phyloP scores from a whole-genome alignment of 495 filamentous ascomycete genomes.

The Parachaetomium inaequale region DNA sequence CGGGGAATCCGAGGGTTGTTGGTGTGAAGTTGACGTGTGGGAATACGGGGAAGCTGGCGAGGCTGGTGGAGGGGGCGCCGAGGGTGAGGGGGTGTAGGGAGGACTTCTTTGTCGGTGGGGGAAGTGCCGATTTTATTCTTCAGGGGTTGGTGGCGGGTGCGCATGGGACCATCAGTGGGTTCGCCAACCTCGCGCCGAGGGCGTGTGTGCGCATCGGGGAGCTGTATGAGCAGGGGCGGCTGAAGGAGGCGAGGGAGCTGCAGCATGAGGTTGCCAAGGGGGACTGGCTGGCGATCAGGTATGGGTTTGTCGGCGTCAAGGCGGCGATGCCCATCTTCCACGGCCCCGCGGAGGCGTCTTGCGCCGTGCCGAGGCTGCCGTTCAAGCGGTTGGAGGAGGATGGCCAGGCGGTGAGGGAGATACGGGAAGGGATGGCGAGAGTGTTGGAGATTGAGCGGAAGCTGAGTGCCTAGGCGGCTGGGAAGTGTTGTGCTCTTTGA shows the following conservation, averaged over 20 bases:
- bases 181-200: slow-evolving; percentile 74
- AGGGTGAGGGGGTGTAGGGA: slow-evolving; percentile 35
- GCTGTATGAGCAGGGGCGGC: slow-evolving; percentile 63
- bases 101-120: slow-evolving; percentile 73
- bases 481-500: neutral
- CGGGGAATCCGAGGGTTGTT: slow-evolving; percentile 69
- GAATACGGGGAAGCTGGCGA: slow-evolving; percentile 82
- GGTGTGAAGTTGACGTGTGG: slow-evolving; percentile 87
- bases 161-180: slow-evolving; percentile 74
- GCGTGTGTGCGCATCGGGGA: slow-evolving; percentile 70
- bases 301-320: slow-evolving; percentile 79
- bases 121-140: slow-evolving; percentile 79
- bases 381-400: slow-evolving; percentile 20
- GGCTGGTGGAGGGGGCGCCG: slow-evolving; percentile 58
- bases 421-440: slow-evolving; percentile 17
- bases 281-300: slow-evolving; percentile 79
- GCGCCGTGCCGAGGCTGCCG: slow-evolving; percentile 23
- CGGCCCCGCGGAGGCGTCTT: slow-evolving; percentile 55
- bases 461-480: slow-evolving; percentile 6
- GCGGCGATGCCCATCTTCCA: slow-evolving; percentile 70
- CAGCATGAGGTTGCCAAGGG: slow-evolving; percentile 68
- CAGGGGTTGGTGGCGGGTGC: slow-evolving; percentile 74
- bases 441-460: slow-evolving; percentile 15
- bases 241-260: slow-evolving; percentile 64
- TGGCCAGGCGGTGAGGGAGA: slow-evolving; percentile 11